Base-by-base conservation (phyloP, 805 yeast species). In the Kodamaea lidongshanica region DNA sequence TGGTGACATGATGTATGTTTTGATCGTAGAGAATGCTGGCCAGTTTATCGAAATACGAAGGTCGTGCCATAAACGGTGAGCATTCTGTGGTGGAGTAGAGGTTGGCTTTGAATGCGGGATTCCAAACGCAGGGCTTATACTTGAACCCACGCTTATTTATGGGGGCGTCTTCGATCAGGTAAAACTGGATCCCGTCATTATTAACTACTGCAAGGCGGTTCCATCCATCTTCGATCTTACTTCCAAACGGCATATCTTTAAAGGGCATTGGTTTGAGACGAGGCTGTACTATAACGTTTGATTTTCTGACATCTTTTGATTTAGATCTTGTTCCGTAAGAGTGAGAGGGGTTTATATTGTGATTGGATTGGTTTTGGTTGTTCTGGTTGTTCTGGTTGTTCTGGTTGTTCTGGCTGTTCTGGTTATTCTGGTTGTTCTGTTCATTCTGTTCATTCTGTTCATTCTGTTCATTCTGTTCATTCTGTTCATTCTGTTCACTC, bases 71-170 rank as follows among this genome's bases (percentile, higher is more conserved):
- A 46, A 52, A 77, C 2, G 94, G 95, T 1, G 80, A 79, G 6
- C 79, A 52, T 34, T 88, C 96, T 0, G 85, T 73, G 1, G 85
- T 74, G 21, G 80, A 63, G 48, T 82, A 88, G 42, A 77, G 62
- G 16, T 74, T 58, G 8, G 78, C 67, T 2, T 58, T 52, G 34
- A 85, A 69, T 1, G 47, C 43, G 2, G 82, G 79, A 42, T 77
- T 77, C 0, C 94, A 87, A 3, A 78, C 67, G 47, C 95, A 84
- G 10, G 87, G 77, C 27, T 73, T 65, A 52, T 88, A 89, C 38
- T 85, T 76, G 59, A 79, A 89, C 1, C 94, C 89, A 30, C 92
- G 58, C 42, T 75, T 72, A 50, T 86, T 86, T 42, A 71, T 63
- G 0, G 96, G 96, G 30, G 77, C 73, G 33, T 87, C 96, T n/a